A percentile compares a stretch with the other conserved stretches of the same genome.
These are phyloP conservation scores for Hanseniaspora gamundiae DNA, from an alignment of 1,139 yeast genomes.

Conservation along the genomic window DNA sequence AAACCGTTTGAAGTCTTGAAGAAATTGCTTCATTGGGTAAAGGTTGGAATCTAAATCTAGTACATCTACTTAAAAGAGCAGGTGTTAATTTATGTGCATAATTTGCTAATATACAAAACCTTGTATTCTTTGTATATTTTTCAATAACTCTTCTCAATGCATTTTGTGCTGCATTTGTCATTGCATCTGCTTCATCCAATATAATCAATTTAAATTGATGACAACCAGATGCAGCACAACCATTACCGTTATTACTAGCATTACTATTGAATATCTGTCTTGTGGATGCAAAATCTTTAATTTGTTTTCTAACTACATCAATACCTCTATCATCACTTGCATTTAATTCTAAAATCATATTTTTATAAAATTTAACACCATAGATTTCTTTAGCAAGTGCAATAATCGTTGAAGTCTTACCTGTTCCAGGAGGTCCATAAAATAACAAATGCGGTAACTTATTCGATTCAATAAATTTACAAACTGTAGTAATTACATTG, in stretches of 20 bases:
- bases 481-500: conserved; percentile 70
- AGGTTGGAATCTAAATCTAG: conserved; percentile 88
- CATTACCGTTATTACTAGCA: conserved; percentile 17
- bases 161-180: conserved; percentile 95
- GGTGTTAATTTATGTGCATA: conserved; percentile 94
- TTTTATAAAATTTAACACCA: conserved; percentile 59
- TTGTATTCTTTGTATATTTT: conserved; percentile 84
- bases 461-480: conserved; percentile 74
- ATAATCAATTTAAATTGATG: conserved; percentile 65
- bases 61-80: conserved; percentile 87
- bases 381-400: conserved; percentile 89
- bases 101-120: conserved; percentile 93
- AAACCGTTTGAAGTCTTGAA: conserved; percentile 54
- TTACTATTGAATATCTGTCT: conserved; percentile 70
- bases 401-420: conserved; percentile 86
- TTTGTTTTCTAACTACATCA: conserved; percentile 83
- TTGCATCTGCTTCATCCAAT: conserved; percentile 96
- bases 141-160: conserved; percentile 88
- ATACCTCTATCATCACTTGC: conserved; percentile 97
- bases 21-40: conserved; percentile 54
- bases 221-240: not conserved
- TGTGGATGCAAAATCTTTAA: conserved; percentile 88
- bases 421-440: conserved; percentile 98
- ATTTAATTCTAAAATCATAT: conserved; percentile 86
- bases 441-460: conserved; percentile 79